Evolutionary conservation across 345 rosid species (phyloP).

Genomic region (Arabidopsis arenosa): DNA sequence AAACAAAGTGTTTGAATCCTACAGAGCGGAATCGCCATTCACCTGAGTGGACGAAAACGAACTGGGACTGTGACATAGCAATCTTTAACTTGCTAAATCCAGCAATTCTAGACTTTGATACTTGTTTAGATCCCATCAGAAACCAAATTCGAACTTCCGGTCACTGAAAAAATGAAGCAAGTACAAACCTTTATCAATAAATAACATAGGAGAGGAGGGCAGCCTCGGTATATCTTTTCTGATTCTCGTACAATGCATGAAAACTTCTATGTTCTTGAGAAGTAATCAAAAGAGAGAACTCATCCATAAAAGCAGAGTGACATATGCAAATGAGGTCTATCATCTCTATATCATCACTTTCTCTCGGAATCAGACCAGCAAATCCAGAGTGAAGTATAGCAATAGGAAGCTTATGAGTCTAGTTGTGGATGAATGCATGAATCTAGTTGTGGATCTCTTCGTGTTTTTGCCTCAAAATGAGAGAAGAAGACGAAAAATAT

Average conservation of each 20-base stretch:
- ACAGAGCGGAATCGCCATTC: conserved; percentile 25
- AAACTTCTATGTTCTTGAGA: not conserved
- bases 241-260: not conserved
- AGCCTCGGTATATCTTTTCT: not conserved
- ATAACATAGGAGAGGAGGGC: not conserved
- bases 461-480: no score
- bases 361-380: not conserved
- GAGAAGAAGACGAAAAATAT: no score
- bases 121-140: conserved; percentile 71
- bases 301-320: conserved; percentile 1
- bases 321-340: not conserved
- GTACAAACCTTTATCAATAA: not conserved
- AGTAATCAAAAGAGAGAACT: not conserved
- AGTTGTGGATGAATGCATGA: no score
- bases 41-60: conserved; percentile 97
- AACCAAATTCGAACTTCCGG: conserved; percentile 41
- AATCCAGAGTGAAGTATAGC: not conserved
- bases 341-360: not conserved
- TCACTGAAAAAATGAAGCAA: conserved; percentile 25
- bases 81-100: conserved; percentile 50
- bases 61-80: conserved; percentile 78
- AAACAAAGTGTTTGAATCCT: conserved; percentile 1
- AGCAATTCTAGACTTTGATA: conserved; percentile 58
- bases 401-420: not conserved
- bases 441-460: no score